phyloP scores from a whole-genome alignment of 2,329 filamentous ascomycete genomes.

The Fusarium sp. region DNA sequence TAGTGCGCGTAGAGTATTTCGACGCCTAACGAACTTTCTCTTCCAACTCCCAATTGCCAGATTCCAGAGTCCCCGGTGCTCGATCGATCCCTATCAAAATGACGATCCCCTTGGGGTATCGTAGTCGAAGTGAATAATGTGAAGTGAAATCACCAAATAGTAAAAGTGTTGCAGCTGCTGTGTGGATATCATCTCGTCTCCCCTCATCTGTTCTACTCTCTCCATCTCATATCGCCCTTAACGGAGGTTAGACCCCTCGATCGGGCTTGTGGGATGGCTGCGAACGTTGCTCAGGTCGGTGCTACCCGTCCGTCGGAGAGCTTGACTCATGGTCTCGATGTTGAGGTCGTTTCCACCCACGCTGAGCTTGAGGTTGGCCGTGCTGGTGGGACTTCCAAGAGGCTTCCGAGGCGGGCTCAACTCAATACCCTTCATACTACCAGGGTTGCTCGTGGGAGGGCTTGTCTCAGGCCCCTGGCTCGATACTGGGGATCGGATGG shows the following conservation, averaged over 20 bases:
- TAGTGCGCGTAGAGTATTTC: conserved; percentile 33
- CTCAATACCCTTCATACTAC: conserved; percentile 79
- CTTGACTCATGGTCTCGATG: conserved; percentile 94
- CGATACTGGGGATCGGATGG: conserved; percentile 81
- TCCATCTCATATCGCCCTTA: conserved; percentile 22
- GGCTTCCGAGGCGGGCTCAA: conserved; percentile 70
- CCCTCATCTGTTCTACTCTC: neutral
- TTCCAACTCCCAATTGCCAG: conserved; percentile 46
- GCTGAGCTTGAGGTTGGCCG: conserved; percentile 57
- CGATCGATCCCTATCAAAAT: conserved; percentile 36
- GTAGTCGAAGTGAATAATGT: conserved; percentile 34
- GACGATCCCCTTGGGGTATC: conserved; percentile 23
- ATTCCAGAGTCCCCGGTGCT: conserved; percentile 37
- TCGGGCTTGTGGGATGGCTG: conserved; percentile 69
- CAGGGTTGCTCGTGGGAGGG: conserved; percentile 79
- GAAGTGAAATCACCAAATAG: conserved; percentile 32
- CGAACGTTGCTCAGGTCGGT: conserved; percentile 73
- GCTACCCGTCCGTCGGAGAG: conserved; percentile 84
- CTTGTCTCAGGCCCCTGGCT: conserved; percentile 75
- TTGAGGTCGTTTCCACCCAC: conserved; percentile 72
- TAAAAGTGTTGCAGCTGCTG: conserved; percentile 32
- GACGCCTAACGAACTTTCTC: conserved; percentile 43
- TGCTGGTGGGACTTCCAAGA: conserved; percentile 71
- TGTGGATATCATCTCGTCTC: conserved; percentile 31
- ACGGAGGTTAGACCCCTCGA: conserved; percentile 53